Evolutionary conservation across 176 grass and related monocot species (phyloP).

Genomic region (Phragmites australis): DNA sequence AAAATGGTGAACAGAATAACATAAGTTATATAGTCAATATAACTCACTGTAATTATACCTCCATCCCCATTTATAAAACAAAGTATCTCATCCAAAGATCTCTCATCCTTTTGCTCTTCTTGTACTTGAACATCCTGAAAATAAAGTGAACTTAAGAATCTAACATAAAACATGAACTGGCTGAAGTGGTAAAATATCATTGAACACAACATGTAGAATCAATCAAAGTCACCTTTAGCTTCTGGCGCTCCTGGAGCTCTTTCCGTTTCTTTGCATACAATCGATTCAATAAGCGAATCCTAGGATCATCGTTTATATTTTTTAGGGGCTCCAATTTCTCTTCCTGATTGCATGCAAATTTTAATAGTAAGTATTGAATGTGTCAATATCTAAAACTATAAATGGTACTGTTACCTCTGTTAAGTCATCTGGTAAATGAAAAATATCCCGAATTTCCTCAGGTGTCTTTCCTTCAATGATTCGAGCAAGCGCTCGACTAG

Average conservation of each 20-base stretch:
- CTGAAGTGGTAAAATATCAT: background rate
- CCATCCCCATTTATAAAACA: slow-evolving; percentile 99
- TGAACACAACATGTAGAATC: background rate
- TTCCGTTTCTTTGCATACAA: slow-evolving; percentile 99
- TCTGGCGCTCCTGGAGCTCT: slow-evolving; percentile 93
- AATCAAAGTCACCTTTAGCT: slow-evolving; percentile 62
- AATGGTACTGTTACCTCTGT: slow-evolving; percentile 64
- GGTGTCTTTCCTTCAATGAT: slow-evolving; percentile 99
- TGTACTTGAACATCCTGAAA: slow-evolving; percentile 76
- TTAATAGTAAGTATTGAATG: slow-evolving; percentile 30
- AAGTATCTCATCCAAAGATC: slow-evolving; percentile 96
- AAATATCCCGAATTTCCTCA: slow-evolving; percentile 98
- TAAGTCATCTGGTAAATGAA: slow-evolving; percentile 96
- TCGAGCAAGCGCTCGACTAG: slow-evolving; percentile 92
- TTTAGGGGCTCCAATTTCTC: slow-evolving; percentile 99
- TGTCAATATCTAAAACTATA: slow-evolving; percentile 10
- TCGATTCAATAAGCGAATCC: slow-evolving; percentile 93
- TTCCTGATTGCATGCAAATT: slow-evolving; percentile 68
- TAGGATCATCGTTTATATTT: slow-evolving; percentile 96
- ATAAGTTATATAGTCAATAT: slow-evolving; percentile 48
- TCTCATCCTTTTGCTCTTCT: slow-evolving; percentile 80
- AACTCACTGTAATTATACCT: slow-evolving; percentile 76
- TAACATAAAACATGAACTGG: slow-evolving; percentile 22
- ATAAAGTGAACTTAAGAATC: slow-evolving; percentile 37
- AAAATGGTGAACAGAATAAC: slow-evolving; percentile 13